A percentile compares a stretch with the other conserved stretches of the same genome.
phyloP scores from a whole-genome alignment of 192 early-diverging fungal genomes.

The Mortierella claussenii region DNA sequence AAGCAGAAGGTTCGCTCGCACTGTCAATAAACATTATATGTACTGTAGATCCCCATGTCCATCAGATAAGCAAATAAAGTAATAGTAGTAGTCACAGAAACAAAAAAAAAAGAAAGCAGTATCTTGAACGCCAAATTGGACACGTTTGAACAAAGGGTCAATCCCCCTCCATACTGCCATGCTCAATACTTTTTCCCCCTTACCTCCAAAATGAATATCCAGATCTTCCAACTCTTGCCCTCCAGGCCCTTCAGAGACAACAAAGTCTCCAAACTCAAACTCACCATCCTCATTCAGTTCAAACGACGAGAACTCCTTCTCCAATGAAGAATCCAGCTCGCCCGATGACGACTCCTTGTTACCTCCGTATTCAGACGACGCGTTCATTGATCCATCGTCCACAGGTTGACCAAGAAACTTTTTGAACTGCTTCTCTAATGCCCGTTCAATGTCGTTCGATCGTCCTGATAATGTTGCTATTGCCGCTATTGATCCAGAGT shows the following conservation, averaged over 20 bases:
- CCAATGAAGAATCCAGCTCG: conserved; percentile 13
- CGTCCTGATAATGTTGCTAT: too few relatives aligned
- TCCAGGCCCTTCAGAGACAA: conserved; percentile 13
- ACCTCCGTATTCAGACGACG: conserved; percentile 20
- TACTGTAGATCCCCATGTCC: too few relatives aligned
- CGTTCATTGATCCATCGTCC: background rate
- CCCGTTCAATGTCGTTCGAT: conserved; percentile 2
- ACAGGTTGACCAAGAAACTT: conserved; percentile 16
- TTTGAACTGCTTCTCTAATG: conserved; percentile 24
- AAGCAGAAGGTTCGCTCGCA: too few relatives aligned
- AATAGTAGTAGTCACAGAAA: background rate
- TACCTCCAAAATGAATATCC: conserved; percentile 27
- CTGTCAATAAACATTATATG: too few relatives aligned
- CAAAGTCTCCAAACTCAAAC: conserved; percentile 46
- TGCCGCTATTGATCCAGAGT: conserved; percentile 1
- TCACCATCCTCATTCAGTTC: conserved; percentile 28
- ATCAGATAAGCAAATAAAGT: background rate
- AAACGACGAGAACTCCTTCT: conserved; percentile 27
- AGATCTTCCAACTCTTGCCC: conserved; percentile 20
- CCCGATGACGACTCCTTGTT: conserved; percentile 22
- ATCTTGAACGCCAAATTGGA: too few relatives aligned
- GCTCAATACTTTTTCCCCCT: background rate
- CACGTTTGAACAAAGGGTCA: too few relatives aligned
- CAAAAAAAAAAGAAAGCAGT: background rate
- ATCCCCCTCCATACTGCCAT: background rate